Percentiles rank a stretch among this genome's conserved stretches.
Conservation (phyloP, 257 asterid genomes). For the Eucommia ulmoides region DNA sequence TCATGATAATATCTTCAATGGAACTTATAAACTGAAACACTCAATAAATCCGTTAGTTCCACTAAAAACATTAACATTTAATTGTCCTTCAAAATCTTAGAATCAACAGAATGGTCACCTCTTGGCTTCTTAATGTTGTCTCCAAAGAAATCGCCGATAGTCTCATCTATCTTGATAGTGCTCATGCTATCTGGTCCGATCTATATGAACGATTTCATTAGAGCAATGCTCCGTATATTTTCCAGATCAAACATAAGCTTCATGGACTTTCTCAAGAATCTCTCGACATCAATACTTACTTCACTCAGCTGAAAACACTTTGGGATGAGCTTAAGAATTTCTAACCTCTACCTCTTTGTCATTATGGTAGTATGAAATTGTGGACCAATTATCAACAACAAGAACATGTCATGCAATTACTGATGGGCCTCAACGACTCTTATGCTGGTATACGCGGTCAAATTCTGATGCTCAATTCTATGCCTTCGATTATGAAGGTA, state of each 20-base stretch:
- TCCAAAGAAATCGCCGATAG: background rate
- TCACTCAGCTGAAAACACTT: background rate
- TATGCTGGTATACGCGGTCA: background rate
- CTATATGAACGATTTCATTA: background rate
- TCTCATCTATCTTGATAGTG: too few species aligned
- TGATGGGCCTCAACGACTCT: background rate
- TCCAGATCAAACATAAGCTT: too few species aligned
- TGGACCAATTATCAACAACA: background rate
- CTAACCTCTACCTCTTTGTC: background rate
- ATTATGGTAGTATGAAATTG: background rate
- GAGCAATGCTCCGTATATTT: background rate
- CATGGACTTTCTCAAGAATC: background rate
- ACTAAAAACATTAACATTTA: too few species aligned
- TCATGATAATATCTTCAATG: too few species aligned
- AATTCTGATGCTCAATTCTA: background rate
- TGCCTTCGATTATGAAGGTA: background rate
- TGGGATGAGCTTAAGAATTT: background rate
- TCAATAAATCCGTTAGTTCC: background rate
- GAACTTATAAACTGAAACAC: background rate
- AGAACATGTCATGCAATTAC: background rate
- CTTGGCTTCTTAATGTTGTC: background rate
- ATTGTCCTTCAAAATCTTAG: background rate
- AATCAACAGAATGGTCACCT: background rate
- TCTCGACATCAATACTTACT: background rate
- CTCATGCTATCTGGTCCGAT: background rate